Evolutionary conservation across 2,329 filamentous ascomycete genomes (phyloP), one percentile per base, ranked within the genome.

Genomic region (Shiraia bambusicola): DNA sequence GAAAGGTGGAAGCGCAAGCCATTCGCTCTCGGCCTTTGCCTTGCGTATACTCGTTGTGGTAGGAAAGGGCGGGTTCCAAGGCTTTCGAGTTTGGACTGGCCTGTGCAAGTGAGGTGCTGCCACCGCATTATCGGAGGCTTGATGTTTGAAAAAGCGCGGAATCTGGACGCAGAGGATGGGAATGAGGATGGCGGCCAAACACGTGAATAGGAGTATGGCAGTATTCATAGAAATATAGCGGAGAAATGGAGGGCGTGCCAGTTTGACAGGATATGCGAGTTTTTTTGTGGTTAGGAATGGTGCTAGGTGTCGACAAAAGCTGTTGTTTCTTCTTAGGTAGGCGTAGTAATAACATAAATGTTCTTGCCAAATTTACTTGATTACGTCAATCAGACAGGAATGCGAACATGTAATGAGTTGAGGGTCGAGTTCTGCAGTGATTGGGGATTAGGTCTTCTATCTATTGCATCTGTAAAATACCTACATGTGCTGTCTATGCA

Each of bases 51-150:
- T 22, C 4, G 37, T 22, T 12, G 11, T 50, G 1, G 48, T 50
- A 1, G 48, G 53, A 40, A 64, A 63, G 3, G 56, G 60, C 17
- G 55, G 51, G 22, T 61, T 52, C 58, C 57, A 64, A 7, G 60
- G 61, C 27, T 58, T 62, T 37, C 49, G 34, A 16, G 22, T 43
- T 14, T 31, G 17, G 14, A 5, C 14, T 11, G 9, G 13, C 11
- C 15, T 5, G n/a, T 30, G 17, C 5, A 13, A 31, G 11, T 6
- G 12, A 7, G 17, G 4, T 11, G 10, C 13, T 16, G 11, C 11
- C 29, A 13, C 12, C 13, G 29, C 14, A 14, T 15, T 15, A 31
- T 5, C 13, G 13, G 29, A 15, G 29, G 13, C 29, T 13, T 31
- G 25, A 17, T 29, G 27, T 45, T 48, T 54, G 40, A 46, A 40